Evolutionary conservation across 2,329 filamentous ascomycete genomes (phyloP).

Genomic region (Penicillium griseofulvum): DNA sequence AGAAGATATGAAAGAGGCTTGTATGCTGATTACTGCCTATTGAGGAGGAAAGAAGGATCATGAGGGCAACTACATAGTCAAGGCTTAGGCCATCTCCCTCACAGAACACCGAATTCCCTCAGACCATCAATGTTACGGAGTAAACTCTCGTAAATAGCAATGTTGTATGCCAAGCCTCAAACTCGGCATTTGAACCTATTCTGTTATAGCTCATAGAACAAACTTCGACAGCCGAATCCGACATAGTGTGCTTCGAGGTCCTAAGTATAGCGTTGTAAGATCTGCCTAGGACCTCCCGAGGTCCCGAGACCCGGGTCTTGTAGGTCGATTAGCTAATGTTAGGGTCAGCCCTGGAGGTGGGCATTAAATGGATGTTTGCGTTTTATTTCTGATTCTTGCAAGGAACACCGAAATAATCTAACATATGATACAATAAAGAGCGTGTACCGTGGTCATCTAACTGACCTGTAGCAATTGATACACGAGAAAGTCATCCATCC

Average conservation of each 20-base stretch:
- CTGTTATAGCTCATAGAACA: too few relatives aligned
- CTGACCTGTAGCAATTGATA: background rate
- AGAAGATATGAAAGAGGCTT: background rate
- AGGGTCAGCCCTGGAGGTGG: too few relatives aligned
- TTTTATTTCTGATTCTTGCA: background rate
- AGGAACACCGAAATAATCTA: background rate
- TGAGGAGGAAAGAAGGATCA: background rate
- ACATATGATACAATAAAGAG: background rate
- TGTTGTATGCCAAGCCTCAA: too few relatives aligned
- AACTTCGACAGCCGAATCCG: too few relatives aligned
- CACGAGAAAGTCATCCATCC: background rate
- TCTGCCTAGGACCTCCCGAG: too few relatives aligned
- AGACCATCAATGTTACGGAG: background rate
- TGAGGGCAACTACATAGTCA: background rate
- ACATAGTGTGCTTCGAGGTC: too few relatives aligned
- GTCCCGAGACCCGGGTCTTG: too few relatives aligned
- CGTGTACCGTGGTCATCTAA: background rate
- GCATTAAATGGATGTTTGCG: conserved; percentile 29
- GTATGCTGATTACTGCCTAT: background rate
- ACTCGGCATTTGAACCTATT: too few relatives aligned
- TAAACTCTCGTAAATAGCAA: too few relatives aligned
- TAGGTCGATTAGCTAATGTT: too few relatives aligned
- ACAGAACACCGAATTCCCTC: background rate
- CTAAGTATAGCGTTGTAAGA: too few relatives aligned
- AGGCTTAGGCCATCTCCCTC: too few relatives aligned